Conservation (phyloP, 352 stramenopile species). For the Pythium monospermum region DNA sequence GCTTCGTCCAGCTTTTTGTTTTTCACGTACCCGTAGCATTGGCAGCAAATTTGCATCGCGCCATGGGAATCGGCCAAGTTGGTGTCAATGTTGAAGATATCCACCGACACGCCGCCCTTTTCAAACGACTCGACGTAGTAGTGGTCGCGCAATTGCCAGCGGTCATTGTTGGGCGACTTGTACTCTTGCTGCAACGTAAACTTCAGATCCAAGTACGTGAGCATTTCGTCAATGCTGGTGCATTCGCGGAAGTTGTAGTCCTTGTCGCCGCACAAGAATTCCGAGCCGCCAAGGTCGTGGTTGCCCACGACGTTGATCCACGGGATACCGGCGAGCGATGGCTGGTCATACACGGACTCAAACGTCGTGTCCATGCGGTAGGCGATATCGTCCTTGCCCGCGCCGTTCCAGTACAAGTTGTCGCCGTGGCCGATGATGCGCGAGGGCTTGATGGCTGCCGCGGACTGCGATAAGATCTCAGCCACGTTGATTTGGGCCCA, state of each 20-base stretch:
- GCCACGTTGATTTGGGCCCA: constrained; percentile 82
- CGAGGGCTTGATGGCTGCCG: constrained; percentile 54
- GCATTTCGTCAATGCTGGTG: constrained; percentile 58
- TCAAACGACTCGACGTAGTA: constrained; percentile 82
- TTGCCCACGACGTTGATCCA: constrained; percentile 88
- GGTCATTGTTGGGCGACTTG: constrained; percentile 72
- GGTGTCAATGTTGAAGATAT: constrained; percentile 88
- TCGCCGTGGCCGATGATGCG: constrained; percentile 79
- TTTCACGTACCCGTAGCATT: constrained; percentile 84
- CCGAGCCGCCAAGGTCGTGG: constrained; percentile 82
- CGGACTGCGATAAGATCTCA: constrained; percentile 71
- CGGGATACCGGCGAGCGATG: constrained; percentile 59
- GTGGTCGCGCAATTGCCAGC: constrained; percentile 78
- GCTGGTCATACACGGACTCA: constrained; percentile 82
- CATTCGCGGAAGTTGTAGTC: constrained; percentile 85
- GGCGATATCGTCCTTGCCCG: constrained; percentile 61
- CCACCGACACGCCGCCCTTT: constrained; percentile 75
- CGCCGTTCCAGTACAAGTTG: constrained; percentile 89
- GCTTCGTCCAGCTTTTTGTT: constrained; percentile 43
- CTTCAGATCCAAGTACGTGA: constrained; percentile 81
- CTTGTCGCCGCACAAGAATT: constrained; percentile 83
- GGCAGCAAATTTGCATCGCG: constrained; percentile 81
- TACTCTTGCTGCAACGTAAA: constrained; percentile 78
- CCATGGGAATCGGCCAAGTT: constrained; percentile 84
- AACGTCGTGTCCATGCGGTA: constrained; percentile 85